Evolutionary conservation across 106 monocot genomes (phyloP), one percentile per base, ranked within the genome.

Genomic region (Narthecium ossifragum): DNA sequence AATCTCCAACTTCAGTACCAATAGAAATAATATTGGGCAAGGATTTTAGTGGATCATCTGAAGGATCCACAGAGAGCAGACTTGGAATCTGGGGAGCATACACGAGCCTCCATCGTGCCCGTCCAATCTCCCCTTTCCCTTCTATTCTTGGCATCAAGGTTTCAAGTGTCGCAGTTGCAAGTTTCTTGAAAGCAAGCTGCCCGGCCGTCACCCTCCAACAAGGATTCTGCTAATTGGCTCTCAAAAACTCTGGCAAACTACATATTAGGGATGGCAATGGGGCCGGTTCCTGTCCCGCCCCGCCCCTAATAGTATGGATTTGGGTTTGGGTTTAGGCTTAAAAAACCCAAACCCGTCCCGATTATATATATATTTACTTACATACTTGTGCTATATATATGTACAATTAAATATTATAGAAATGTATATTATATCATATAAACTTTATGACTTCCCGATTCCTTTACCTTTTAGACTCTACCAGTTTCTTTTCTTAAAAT

Each of bases 51-150:
- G 98, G 98, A 31, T 91, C 98, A 52, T 71, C 72, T 22, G 91
- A 82, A 18, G 98, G 98, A 62, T 98, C 87, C 8, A 91, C 76
- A 64, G 98, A 98, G 12, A 98, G 81, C 58, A 98, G 68, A 55
- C 81, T 98, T 21, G 98, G 87, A 29, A 98, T 98, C 65, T 91
- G 98, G 12, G 98, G 98, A 66, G 98, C 98, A 75, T 98, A 91
- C 1, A 98, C 98, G 26, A 98, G 72, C 57, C 98, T 80, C 98
- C 98, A 98, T 11, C 98, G 69, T 28, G 98, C 98, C 54, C 91
- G 90, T 26, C 98, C 91, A 68, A 98, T 91, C 66, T 87, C 98
- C 31, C 98, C 98, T 50, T 98, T 98, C 13, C 87, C 84, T 79
- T 98, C 98, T 57, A 91, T 98, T 70, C 85, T 84, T 26, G 98